Evolutionary conservation across 1,284 basidiomycete genomes (phyloP), one percentile per base, ranked within the genome.

Genomic region (Microbotryomycetes sp.): DNA sequence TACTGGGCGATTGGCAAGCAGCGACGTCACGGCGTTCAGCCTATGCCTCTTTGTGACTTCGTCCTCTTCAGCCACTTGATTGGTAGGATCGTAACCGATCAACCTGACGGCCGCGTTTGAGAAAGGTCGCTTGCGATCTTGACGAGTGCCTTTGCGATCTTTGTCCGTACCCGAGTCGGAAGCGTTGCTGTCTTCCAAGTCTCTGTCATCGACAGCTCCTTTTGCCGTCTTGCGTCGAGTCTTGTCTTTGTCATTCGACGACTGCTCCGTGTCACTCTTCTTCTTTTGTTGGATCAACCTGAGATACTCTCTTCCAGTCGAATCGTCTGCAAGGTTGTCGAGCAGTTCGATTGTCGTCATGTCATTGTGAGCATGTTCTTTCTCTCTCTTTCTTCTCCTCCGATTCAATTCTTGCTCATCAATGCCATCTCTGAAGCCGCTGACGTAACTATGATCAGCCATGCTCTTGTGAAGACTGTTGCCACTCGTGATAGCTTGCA

Each of bases 61-160:
- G 23, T 49, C 22, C 6, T 63, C 60, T 4, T 60, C 59, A 3
- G 46, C 23, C 23, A 26, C 52, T 42, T 42, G 36, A 6, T 31
- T 45, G 3, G 65, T 60, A 31, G 65, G 65, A 25, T 67, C 61
- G 53, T 56, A 67, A 3, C 65, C 65, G 23, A 67, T 64, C 36
- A 48, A 45, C 29, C 65, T 54, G 16, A 62, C 56, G 28, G 63
- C 65, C 36, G 50, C 49, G 3, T 49, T 58, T 3, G 54, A 56
- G 23, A 68, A 60, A 19, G 62, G 29, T 19, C 57, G 51, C 32
- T 25, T 56, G 14, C 22, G 16, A 9, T 53, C 52, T 49, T 53
- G 36, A 16, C 12, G 19, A 47, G 54, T 49, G 1, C n/a, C 23
- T 49, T 23, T 15, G 31, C 29, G 23, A 6, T 28, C 31, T 23